Evolutionary conservation across 441 rosid genomes (phyloP).

Genomic region (Gossypium trilobum): DNA sequence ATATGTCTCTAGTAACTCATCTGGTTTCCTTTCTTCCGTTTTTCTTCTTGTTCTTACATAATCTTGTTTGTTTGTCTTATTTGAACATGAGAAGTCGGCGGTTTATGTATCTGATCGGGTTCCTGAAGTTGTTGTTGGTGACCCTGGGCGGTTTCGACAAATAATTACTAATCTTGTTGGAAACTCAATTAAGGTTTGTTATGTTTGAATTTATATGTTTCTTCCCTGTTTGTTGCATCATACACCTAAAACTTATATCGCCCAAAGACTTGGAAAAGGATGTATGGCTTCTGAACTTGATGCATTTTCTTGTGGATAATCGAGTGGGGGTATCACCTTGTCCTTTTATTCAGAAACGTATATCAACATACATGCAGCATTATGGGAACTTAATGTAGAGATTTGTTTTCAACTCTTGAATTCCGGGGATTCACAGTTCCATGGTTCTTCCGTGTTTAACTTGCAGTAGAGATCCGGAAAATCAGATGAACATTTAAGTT

Average conservation of each 20-base stretch:
- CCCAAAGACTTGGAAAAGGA: not conserved
- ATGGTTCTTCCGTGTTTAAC: not conserved
- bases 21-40: not conserved
- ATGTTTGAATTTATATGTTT: constrained; percentile 3
- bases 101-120: constrained; percentile 69
- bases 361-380: not conserved
- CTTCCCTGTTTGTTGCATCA: not conserved
- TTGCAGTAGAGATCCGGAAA: not conserved
- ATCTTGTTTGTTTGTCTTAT: constrained; percentile 16
- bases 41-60: constrained; percentile 5
- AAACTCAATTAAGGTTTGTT: constrained; percentile 76
- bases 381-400: not conserved
- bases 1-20: not conserved
- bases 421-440: not conserved
- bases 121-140: constrained; percentile 77
- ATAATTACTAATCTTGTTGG: constrained; percentile 90
- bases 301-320: no score
- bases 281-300: not conserved
- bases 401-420: not conserved
- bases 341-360: no score
- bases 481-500: not conserved
- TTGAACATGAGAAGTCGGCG: constrained; percentile 56
- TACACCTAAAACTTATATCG: not conserved
- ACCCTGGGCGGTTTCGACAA: constrained; percentile 78
- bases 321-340: no score